Evolutionary conservation across 768 basidiomycete species (phyloP), one percentile per base, ranked within the genome.

Genomic region (Agaricus blazei): DNA sequence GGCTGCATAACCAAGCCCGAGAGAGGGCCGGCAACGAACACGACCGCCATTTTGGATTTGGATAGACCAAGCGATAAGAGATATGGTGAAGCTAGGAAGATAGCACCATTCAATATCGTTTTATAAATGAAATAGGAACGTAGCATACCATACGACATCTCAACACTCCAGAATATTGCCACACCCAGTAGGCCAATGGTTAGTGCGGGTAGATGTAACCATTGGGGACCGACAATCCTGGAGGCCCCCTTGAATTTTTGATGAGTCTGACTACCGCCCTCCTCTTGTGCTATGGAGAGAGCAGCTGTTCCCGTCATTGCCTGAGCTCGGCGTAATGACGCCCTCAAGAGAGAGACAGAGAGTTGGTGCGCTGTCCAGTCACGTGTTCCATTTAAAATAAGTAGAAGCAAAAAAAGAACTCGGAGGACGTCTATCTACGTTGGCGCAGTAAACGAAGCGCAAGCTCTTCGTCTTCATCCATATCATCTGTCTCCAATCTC

Each of bases 1-100:
- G 94, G 96, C 65, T 98, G 95, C 60, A 96, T 88, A 45, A 98
- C 75, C 23, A 98, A 79, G 2, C 94, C 95, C 0, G 89, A 92
- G 6, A 95, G 72, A 1, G 93, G 95, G 0, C 94, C 95, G 2
- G 95, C 95, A 44, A 96, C 78, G 67, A 98, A 94, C 9, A 97
- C 95, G 23, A 92, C 76, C 0, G 93, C 87, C 84, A 97, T 92
- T 58, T 79, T 76, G 2, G 89, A 87, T 69, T 93, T 96, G 2
- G 87, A 83, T 11, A 97, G 73, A 12, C 95, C 95, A 0, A 97
- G 82, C 0, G 92, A 91, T 51, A 94, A 76, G 1, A 98, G 79
- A 69, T 96, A 98, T 0, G 94, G 95, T 0, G 93, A 84, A 12
- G 82, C 85, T 84, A 48, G 9, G 24, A 19, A 9, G 26, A 9